These are phyloP conservation scores for Chytriomyces confervae DNA, from an alignment of 192 early-diverging fungal genomes.

Conservation along the genomic window DNA sequence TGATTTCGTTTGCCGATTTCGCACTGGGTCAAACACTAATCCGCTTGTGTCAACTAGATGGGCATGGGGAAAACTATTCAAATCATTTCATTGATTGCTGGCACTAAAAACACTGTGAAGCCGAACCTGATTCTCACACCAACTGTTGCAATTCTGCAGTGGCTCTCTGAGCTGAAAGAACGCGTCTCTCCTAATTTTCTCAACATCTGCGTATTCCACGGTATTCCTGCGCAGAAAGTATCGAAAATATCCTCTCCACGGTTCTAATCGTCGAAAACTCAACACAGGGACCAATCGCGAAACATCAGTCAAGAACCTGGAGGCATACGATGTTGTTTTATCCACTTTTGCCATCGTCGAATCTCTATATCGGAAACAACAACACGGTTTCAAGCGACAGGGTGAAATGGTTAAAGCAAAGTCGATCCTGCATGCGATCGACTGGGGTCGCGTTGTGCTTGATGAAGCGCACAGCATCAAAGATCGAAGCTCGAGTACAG, in stretches of 20 bases:
- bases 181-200: conserved; percentile 64
- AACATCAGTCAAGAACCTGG: conserved; percentile 54
- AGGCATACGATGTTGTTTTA: conserved; percentile 74
- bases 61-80: conserved; percentile 90
- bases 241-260: background rate
- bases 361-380: conserved; percentile 70
- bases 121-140: conserved; percentile 88
- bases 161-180: conserved; percentile 77
- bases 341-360: conserved; percentile 78
- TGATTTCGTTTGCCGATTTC: conserved; percentile 48
- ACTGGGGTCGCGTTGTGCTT: conserved; percentile 85
- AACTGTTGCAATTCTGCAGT: conserved; percentile 88
- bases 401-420: conserved; percentile 65
- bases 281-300: conserved; percentile 16
- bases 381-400: conserved; percentile 69
- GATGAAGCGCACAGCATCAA: conserved; percentile 91
- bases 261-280: background rate
- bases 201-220: conserved; percentile 76
- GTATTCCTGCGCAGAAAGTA: conserved; percentile 39
- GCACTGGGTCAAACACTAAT: conserved; percentile 29
- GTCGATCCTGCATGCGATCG: conserved; percentile 72
- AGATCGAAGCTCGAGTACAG: conserved; percentile 83
- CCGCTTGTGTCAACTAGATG: conserved; percentile 73
- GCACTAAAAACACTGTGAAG: conserved; percentile 50
- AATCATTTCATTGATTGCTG: conserved; percentile 77